Conservation (phyloP, 2,329 filamentous ascomycete genomes). For the Helotiales sp. region DNA sequence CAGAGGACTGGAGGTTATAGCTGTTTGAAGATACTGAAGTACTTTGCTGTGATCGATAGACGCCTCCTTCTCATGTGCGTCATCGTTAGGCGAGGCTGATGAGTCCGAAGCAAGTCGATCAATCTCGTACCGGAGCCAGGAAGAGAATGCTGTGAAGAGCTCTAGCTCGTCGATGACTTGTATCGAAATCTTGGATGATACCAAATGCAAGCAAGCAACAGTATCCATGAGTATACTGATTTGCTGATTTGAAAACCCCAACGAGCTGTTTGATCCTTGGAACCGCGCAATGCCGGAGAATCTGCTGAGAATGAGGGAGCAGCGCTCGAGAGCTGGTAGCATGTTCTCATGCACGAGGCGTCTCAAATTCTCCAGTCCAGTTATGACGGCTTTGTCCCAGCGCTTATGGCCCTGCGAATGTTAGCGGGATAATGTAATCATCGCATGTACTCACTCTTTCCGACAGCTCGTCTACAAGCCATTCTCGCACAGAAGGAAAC, state of each 20-base stretch:
- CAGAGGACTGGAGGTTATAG: constrained; percentile 66
- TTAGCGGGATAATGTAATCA: constrained; percentile 12
- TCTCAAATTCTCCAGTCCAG: constrained; percentile 75
- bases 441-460: constrained; percentile 61
- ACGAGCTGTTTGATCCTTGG: constrained; percentile 63
- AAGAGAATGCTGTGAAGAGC: constrained; percentile 75
- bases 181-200: constrained; percentile 71
- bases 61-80: constrained; percentile 75
- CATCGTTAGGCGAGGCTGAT: constrained; percentile 58
- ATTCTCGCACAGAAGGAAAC: constrained; percentile 74
- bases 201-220: constrained; percentile 71
- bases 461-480: constrained; percentile 80
- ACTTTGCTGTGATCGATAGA: constrained; percentile 72
- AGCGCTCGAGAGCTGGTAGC: constrained; percentile 82
- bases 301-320: constrained; percentile 76
- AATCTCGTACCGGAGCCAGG: constrained; percentile 82
- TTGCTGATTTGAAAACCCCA: constrained; percentile 65
- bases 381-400: constrained; percentile 86
- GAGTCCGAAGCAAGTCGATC: constrained; percentile 70
- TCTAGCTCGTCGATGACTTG: constrained; percentile 74
- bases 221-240: constrained; percentile 68
- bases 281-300: constrained; percentile 83
- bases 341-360: constrained; percentile 83
- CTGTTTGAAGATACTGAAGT: constrained; percentile 73
- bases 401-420: constrained; percentile 75